Conservation (phyloP, 2,329 filamentous ascomycete genomes). For the Fusarium sp. region DNA sequence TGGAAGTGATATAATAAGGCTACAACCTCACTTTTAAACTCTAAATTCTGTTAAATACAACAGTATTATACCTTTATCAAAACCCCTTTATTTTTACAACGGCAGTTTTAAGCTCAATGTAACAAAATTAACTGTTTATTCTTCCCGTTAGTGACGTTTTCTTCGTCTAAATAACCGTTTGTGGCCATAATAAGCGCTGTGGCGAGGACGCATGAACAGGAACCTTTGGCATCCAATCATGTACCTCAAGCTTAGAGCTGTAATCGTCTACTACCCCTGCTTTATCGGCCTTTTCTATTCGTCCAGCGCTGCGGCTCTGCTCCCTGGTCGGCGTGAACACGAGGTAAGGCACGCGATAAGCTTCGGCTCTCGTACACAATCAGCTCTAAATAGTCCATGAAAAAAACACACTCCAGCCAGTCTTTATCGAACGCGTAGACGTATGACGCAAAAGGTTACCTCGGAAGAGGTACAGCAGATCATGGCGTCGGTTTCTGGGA, state of each 20-base stretch:
- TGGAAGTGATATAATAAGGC: no score
- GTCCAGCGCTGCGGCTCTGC: not conserved
- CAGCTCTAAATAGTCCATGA: not conserved
- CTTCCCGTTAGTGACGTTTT: fast-evolving
- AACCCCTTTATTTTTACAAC: not conserved
- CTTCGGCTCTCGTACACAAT: not conserved
- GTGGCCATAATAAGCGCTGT: not conserved
- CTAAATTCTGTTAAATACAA: not conserved
- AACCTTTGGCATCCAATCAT: not conserved
- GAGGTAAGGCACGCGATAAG: not conserved
- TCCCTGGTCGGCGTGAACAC: not conserved
- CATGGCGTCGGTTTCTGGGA: not conserved
- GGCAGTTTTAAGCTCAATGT: not conserved
- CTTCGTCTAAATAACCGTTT: not conserved
- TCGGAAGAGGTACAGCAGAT: fast-evolving
- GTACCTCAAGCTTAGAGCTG: not conserved
- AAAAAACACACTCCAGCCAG: no score
- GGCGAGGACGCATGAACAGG: not conserved
- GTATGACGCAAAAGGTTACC: not conserved
- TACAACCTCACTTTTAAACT: not conserved
- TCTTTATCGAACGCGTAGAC: not conserved
- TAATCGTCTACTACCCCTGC: not conserved
- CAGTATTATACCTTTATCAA: not conserved
- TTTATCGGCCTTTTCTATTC: no score
- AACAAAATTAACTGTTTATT: not conserved